These are phyloP conservation scores for Cutaneotrichosporon sp. DNA, from an alignment of 1,284 basidiomycete species.

Conservation along the genomic window DNA sequence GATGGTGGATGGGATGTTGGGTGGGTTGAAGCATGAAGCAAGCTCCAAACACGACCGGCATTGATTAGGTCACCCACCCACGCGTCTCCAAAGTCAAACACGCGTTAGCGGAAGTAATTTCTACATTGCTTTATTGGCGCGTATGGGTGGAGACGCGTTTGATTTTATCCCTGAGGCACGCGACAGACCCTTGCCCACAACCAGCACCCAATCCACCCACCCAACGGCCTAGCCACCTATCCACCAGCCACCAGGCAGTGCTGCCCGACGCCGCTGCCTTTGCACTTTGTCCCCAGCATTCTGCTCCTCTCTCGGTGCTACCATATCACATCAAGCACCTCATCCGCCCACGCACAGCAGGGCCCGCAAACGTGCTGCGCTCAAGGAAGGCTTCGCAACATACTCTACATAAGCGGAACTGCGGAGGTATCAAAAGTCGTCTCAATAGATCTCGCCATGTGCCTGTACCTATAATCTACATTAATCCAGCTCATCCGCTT, in stretches of 20 bases:
- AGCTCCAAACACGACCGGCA: background rate
- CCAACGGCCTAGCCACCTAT: no score
- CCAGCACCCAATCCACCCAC: no score
- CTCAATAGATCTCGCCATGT: background rate
- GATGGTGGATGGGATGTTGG: background rate
- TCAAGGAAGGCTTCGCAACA: no score
- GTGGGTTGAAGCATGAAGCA: background rate
- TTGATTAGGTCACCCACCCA: background rate
- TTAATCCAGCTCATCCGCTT: slow-evolving; percentile 5
- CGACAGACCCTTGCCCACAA: background rate
- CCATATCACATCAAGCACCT: no score
- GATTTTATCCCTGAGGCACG: slow-evolving; percentile 4
- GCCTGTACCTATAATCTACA: background rate
- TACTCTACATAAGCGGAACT: background rate
- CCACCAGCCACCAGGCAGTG: no score
- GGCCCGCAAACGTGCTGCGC: no score
- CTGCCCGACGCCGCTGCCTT: no score
- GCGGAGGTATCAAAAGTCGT: background rate
- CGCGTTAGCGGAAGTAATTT: background rate
- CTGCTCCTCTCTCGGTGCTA: no score
- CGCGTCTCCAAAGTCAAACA: slow-evolving; percentile 1
- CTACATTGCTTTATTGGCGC: background rate
- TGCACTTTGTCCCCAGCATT: no score
- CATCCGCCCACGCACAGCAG: no score
- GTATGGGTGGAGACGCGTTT: slow-evolving; percentile 1